Percentiles rank a stretch among this genome's conserved stretches.
Evolutionary conservation across 306 rosid species (phyloP).

Genomic region (Vicia sativa): DNA sequence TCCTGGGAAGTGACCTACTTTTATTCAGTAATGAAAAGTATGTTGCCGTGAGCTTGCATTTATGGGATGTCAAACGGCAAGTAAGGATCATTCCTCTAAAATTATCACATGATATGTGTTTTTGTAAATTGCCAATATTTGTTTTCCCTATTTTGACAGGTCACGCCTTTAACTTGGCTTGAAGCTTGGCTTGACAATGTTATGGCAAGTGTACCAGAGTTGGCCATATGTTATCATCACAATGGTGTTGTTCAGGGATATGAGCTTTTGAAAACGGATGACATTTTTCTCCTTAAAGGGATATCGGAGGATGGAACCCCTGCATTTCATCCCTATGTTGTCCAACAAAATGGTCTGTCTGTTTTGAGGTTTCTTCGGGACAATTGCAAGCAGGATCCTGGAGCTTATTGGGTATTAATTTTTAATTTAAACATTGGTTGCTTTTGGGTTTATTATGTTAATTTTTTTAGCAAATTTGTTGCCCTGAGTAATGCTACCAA

Average conservation of each 20-base stretch:
- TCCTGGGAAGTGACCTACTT: constrained; percentile 90
- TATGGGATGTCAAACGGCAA: constrained; percentile 92
- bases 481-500: constrained; percentile 20
- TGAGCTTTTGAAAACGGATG: constrained; percentile 92
- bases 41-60: constrained; percentile 95
- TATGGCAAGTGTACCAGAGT: constrained; percentile 98
- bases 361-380: constrained; percentile 97
- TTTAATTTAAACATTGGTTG: constrained; percentile 11
- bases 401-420: constrained; percentile 87
- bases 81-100: constrained; percentile 49
- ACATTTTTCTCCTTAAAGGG: constrained; percentile 86
- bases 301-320: constrained; percentile 93
- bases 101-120: constrained; percentile 16
- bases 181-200: constrained; percentile 99
- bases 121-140: constrained; percentile 33
- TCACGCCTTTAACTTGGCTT: constrained; percentile 94
- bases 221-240: constrained; percentile 93
- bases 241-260: constrained; percentile 98
- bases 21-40: constrained; percentile 92
- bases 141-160: constrained; percentile 51
- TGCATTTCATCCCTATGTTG: constrained; percentile 93
- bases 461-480: constrained; percentile 10
- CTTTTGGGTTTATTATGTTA: constrained; percentile 12
- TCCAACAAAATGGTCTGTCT: constrained; percentile 95
- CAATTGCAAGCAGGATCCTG: constrained; percentile 98